A percentile compares a stretch with the other conserved stretches of the same genome.
phyloP scores from a whole-genome alignment of 2,329 filamentous ascomycete species.

The Colletotrichum abscissum region DNA sequence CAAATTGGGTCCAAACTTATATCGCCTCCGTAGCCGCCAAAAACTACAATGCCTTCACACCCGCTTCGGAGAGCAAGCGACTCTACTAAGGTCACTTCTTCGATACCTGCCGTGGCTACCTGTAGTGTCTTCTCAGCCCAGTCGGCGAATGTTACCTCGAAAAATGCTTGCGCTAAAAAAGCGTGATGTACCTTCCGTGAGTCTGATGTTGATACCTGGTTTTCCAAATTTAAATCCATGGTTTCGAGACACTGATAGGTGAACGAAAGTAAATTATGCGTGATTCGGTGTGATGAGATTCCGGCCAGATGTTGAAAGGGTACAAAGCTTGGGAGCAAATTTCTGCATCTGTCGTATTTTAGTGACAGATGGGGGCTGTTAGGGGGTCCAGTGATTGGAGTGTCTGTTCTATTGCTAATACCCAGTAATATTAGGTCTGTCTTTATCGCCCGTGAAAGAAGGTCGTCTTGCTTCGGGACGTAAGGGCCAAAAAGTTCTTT shows the following conservation, averaged over 20 bases:
- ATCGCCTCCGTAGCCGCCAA: no score
- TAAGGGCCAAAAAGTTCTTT: not conserved
- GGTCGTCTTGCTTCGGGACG: not conserved
- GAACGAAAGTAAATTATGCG: not conserved
- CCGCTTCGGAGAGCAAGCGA: not conserved
- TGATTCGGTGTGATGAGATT: fast-evolving
- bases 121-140: not conserved
- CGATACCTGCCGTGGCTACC: not conserved
- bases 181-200: fast-evolving
- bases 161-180: not conserved
- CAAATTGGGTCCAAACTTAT: no score
- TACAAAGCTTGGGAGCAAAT: fast-evolving
- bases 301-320: not conserved
- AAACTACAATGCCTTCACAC: not conserved
- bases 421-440: not conserved
- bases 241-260: not conserved
- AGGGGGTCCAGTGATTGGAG: no score
- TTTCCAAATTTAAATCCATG: fast-evolving
- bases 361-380: no score
- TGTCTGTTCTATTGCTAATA: no score
- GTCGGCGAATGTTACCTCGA: no score
- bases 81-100: not conserved
- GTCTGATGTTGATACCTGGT: no score
- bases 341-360: fast-evolving
- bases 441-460: not conserved